A percentile compares a stretch with the other conserved stretches of the same genome.
Evolutionary conservation across 371 early-diverging fungal genomes (phyloP).

Genomic region (Actinomortierella wolfii): DNA sequence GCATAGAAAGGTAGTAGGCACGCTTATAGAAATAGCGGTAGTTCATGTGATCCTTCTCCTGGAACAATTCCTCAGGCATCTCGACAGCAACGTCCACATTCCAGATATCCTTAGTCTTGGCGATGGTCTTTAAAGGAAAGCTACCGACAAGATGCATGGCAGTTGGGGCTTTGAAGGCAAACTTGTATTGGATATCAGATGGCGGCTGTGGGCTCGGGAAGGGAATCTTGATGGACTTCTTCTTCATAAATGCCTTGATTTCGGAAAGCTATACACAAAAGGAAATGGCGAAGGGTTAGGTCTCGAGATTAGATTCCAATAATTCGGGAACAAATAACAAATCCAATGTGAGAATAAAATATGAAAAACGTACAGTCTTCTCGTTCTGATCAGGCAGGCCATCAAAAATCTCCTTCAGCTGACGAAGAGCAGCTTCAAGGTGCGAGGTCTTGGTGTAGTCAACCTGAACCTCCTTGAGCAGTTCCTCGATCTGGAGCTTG

Average conservation of each 20-base stretch:
- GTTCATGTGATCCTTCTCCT: constrained; percentile 93
- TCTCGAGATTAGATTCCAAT: background rate
- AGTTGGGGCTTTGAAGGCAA: constrained; percentile 76
- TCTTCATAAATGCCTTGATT: constrained; percentile 53
- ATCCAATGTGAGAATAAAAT: too few species aligned
- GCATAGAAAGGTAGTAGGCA: constrained; percentile 84
- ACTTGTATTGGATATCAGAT: constrained; percentile 71
- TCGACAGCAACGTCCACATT: constrained; percentile 92
- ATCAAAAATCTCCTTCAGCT: constrained; percentile 62
- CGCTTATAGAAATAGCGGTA: constrained; percentile 95
- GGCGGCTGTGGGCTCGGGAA: constrained; percentile 77
- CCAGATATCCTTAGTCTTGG: constrained; percentile 63
- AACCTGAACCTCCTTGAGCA: constrained; percentile 73
- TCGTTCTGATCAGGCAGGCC: constrained; percentile 53
- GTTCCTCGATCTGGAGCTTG: constrained; percentile 90
- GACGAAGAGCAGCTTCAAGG: constrained; percentile 78
- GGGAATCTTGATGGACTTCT: constrained; percentile 65
- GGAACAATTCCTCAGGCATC: constrained; percentile 87
- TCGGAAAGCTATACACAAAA: constrained; percentile 47
- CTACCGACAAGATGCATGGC: constrained; percentile 89
- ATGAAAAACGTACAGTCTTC: constrained; percentile 51
- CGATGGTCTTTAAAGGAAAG: constrained; percentile 79
- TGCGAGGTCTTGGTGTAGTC: constrained; percentile 68
- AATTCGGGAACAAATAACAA: background rate
- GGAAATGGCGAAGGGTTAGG: background rate